Base-by-base conservation (phyloP, 345 rosid species). In the Viola odorata region DNA sequence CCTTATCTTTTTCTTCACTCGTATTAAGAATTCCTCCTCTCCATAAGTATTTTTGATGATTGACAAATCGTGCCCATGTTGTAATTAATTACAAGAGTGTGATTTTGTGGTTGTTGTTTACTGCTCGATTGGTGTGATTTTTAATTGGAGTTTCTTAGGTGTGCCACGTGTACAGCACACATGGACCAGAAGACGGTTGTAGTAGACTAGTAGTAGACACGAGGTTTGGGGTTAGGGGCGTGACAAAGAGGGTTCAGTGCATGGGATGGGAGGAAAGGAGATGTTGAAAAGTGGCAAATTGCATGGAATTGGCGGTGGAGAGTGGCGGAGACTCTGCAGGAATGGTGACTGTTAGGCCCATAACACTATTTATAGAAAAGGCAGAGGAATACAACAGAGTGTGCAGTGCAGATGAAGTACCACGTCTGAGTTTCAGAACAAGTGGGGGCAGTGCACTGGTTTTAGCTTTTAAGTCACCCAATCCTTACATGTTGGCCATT, bases 271-370 rank as follows among this genome's bases (percentile, higher is more conserved):
- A 23, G 15, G 39, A 23, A 13, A 61, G 54, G 49, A 39, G 60
- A 60, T 70, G 70, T 42, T 14, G 70, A 17, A 65, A 58, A 75
- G 73, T 57, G 65, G 61, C 69, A 69, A 69, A 56, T 65, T 55
- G 68, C 65, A 45, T n/a, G 63, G 63, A 45, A 64, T 23, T 57
- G 76, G 74, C 78, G 78, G 80, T 70, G 78, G 78, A 55, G 53
- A 57, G 52, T 54, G 74, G 32, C 2, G 32, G 1, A 23, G n/a
- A n/a, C n/a, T n/a, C n/a, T n/a, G n/a, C 56, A 53, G 57, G 56
- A 54, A 47, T 40, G 54, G 74, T 68, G 58, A 62, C 54, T 12
- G 64, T 45, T 16, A 47, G 56, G 47, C 71, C 83, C 80, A 69
- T 69, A 73, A 23, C 1, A 76, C 73, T 68, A 67, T 56, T 65